Evolutionary conservation across 2,329 filamentous ascomycete species (phyloP), one percentile per base, ranked within the genome.

Genomic region (Eurotiales sp.): DNA sequence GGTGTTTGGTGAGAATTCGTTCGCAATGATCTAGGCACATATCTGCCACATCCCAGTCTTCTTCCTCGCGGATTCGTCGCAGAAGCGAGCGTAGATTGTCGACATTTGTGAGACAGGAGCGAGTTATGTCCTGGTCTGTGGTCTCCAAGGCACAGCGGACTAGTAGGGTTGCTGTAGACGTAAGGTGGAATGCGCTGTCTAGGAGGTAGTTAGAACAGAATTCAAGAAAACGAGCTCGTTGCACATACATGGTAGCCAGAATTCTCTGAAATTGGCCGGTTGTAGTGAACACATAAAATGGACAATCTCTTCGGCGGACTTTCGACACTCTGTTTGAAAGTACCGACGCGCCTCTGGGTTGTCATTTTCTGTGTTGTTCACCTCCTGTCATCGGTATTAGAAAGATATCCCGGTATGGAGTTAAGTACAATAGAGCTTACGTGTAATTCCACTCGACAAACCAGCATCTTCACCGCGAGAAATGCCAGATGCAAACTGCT

Each of bases 21-120:
- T 75, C 73, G 59, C 72, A 74, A 58, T 74, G 71, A 36, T 80
- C 76, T 3, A 81, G 63, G 40, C 76, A 79, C 62, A 79, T 79
- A 44, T 77, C 74, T 7, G 77, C 77, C 8, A 81, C 71, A 55
- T 81, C 78, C 78, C 78, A 81, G 45, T 77, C 73, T 57, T 77
- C 74, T 46, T 77, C 73, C 25, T 74, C 72, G 12, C 71, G 67
- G 19, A 76, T 74, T 42, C 70, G 66, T 36, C 74, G 72, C 7
- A 80, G 71, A 27, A 76, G 72, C 7, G 70, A 67, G 32, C 77
- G 73, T 37, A 79, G 68, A 2, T 68, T 70, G 52, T 78, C 71
- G 2, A 79, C 74, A 22, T 75, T 74, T 6, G 67, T 52, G 43
- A 79, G 69, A 46, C 73, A 77, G 3, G 72, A 68, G 8, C 70